Percentiles rank a stretch among this genome's conserved stretches.
Conservation (phyloP, 306 rosid species). For the Lotus japonicus region DNA sequence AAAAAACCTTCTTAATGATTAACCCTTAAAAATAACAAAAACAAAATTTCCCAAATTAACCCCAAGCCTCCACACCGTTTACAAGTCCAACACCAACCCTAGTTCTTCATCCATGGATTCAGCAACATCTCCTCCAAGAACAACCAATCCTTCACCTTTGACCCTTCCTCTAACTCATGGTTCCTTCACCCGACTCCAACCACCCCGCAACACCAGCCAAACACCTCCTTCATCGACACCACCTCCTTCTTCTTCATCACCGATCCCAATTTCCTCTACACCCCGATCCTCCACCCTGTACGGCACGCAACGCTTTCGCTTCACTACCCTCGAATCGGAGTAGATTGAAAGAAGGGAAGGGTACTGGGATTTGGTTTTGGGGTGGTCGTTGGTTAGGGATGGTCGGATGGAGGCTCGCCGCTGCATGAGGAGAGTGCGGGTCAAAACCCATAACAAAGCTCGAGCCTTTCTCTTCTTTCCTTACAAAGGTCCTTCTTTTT, state of each 20-base stretch:
- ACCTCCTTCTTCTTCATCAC: conserved; percentile 61
- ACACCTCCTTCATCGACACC: conserved; percentile 54
- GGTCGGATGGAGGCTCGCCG: too few relatives aligned
- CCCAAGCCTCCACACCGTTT: too few relatives aligned
- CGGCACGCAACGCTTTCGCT: conserved; percentile 54
- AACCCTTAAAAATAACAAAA: too few relatives aligned
- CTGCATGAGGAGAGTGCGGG: too few relatives aligned
- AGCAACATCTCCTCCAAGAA: conserved; percentile 71
- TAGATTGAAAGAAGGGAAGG: too few relatives aligned
- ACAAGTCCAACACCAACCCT: conserved; percentile 33
- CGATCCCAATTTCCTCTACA: conserved; percentile 50
- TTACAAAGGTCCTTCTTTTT: too few relatives aligned
- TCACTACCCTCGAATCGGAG: conserved; percentile 51
- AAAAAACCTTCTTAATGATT: too few relatives aligned
- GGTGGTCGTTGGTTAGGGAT: too few relatives aligned
- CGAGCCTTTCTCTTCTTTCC: too few relatives aligned
- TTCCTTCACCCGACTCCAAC: conserved; percentile 47
- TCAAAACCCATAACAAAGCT: too few relatives aligned
- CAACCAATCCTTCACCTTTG: conserved; percentile 78
- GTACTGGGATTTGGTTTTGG: too few relatives aligned
- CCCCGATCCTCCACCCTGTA: conserved; percentile 38
- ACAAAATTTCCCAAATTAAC: too few relatives aligned
- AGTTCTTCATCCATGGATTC: conserved; percentile 82
- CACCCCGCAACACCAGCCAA: conserved; percentile 10
- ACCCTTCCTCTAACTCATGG: conserved; percentile 62